phyloP scores from a whole-genome alignment of 1,284 basidiomycete species.

The Moesziomyces antarcticus region DNA sequence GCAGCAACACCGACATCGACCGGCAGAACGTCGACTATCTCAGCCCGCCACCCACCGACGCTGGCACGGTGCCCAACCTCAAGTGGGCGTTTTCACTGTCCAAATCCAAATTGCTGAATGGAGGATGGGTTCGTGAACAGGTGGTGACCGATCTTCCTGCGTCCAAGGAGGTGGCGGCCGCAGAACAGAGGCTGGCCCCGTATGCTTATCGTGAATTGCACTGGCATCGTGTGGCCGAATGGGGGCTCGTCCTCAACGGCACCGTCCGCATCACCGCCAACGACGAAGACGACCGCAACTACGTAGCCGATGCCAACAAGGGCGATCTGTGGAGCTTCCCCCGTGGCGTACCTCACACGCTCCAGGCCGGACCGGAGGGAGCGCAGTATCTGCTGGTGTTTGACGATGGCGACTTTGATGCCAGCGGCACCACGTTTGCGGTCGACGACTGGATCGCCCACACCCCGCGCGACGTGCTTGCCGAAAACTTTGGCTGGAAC shows the following conservation, averaged over 20 bases:
- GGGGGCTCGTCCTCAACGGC: conserved; percentile 62
- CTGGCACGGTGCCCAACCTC: conserved; percentile 9
- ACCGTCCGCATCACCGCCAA: conserved; percentile 72
- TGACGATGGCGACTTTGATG: conserved; percentile 12
- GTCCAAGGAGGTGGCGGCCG: conserved; percentile 2
- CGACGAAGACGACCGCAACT: conserved; percentile 75
- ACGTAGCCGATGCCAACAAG: conserved; percentile 67
- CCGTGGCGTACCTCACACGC: conserved; percentile 71
- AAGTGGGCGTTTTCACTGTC: conserved; percentile 15
- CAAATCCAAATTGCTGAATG: conserved; percentile 5
- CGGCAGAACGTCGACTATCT: conserved; percentile 11
- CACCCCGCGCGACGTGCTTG: conserved; percentile 75
- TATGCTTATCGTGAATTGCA: conserved; percentile 24
- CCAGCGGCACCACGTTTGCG: conserved; percentile 13
- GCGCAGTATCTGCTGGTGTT: conserved; percentile 78
- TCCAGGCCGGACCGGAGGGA: conserved; percentile 75
- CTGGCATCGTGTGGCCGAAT: conserved; percentile 28
- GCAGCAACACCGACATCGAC: conserved; percentile 9
- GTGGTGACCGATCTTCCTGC: conserved; percentile 8
- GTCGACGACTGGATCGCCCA: conserved; percentile 71
- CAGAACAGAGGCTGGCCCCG: conserved; percentile 7
- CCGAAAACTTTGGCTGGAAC: conserved; percentile 77
- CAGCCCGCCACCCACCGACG: conserved; percentile 6
- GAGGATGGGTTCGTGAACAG: conserved; percentile 19
- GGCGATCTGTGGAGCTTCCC: conserved; percentile 52